Evolutionary conservation across 768 basidiomycete species (phyloP), one percentile per base, ranked within the genome.

Genomic region (Boletus sp.): DNA sequence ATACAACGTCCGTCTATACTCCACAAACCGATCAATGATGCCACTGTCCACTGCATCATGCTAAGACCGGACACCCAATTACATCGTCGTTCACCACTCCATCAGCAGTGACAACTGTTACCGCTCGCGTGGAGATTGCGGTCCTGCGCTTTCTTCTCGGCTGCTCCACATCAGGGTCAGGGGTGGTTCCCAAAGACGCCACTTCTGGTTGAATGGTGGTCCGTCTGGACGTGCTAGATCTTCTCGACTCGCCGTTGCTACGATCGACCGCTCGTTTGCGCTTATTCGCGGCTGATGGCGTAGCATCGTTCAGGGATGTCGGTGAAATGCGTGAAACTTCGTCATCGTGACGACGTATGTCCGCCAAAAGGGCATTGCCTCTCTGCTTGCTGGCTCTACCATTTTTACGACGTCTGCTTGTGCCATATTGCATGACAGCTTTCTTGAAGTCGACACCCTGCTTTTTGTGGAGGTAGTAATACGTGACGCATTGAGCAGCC

Each of bases 391-490:
- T 83, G n/a, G 70, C 68, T 62, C 82, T 74, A 21, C 80, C 80
- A 14, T 71, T 72, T 48, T 86, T 78, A 61, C 79, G 81, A 40
- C 87, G 79, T 64, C 86, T 87, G 55, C 81, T 83, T 1, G 83
- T 81, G 14, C 82, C 85, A 58, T 82, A 80, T 61, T 80, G 81
- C 44, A 83, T 74, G 23, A 92, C 78, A 15, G 88, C 83, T 60
- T 85, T 83, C 52, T 90, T 83, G 72, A 93, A 95, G 72, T 94
- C 88, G 65, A 94, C 90, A 35, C 80, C 72, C 62, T 80, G 81
- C 74, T 93, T 93, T 79, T 98, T 98, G 74, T 94, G 90, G 47
- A 96, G 76, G 70, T 98, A 98, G 72, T 98, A 98, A 72, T 84
- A 96, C 46, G 87, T 82, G 43, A 98, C 90, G 66, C 94, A 97